These are phyloP conservation scores for Phyllosticta citrichinensis DNA, from an alignment of 2,329 filamentous ascomycete genomes.

Conservation along the genomic window DNA sequence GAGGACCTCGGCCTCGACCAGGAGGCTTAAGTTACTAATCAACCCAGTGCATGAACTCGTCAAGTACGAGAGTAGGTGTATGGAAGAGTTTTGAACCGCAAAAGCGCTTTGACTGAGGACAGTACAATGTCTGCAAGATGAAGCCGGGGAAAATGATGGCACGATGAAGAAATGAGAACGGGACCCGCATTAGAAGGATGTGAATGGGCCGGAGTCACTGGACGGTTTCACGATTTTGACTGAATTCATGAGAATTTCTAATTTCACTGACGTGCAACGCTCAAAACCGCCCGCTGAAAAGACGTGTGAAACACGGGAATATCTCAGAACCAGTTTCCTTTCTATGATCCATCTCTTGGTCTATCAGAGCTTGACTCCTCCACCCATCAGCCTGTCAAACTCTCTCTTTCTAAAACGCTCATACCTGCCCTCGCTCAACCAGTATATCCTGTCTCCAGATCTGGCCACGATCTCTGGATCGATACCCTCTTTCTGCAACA, in stretches of 20 bases:
- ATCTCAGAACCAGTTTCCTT: background rate
- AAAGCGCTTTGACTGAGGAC: background rate
- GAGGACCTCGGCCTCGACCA: constrained; percentile 41
- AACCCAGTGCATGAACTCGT: background rate
- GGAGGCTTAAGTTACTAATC: constrained; percentile 26
- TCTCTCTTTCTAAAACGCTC: constrained; percentile 1
- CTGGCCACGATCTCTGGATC: constrained; percentile 42
- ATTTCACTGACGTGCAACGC: background rate
- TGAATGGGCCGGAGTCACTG: background rate
- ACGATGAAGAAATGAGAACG: background rate
- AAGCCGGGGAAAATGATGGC: background rate
- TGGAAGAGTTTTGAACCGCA: background rate
- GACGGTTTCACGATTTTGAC: background rate
- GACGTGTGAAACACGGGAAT: background rate
- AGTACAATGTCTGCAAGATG: background rate
- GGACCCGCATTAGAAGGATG: background rate
- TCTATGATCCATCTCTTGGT: background rate
- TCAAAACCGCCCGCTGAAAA: background rate
- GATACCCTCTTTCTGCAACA: constrained; percentile 56
- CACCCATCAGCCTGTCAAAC: background rate
- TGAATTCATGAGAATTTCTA: background rate
- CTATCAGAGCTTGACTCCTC: constrained; percentile 5
- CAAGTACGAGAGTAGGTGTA: background rate
- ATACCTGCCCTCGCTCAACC: constrained; percentile 5
- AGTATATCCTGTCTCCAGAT: constrained; percentile 16